These are phyloP conservation scores for Casaregolazyma suthepensis DNA, from an alignment of 1,139 yeast genomes.

Conservation along the genomic window DNA sequence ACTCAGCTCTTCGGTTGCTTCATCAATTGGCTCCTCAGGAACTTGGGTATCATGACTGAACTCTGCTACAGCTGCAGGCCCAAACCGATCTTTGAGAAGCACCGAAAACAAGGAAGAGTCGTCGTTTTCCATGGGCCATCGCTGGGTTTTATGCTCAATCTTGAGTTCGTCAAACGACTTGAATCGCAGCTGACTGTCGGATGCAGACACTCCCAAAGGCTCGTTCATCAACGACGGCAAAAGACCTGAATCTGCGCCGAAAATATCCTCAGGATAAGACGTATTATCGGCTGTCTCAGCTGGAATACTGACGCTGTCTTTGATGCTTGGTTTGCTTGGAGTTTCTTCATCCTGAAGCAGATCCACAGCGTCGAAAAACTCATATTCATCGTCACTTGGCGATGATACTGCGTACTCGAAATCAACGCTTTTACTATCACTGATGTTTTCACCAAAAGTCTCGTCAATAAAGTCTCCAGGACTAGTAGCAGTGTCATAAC, in stretches of 20 bases:
- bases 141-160: neutral
- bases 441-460: neutral
- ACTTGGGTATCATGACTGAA: neutral
- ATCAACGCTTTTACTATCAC: neutral
- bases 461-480: constrained; percentile 7
- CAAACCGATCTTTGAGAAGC: constrained; percentile 11
- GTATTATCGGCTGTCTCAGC: constrained; percentile 10
- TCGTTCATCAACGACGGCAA: neutral
- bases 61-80: neutral
- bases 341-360: neutral
- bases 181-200: constrained; percentile 1
- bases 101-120: constrained; percentile 26
- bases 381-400: neutral
- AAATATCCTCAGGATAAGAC: neutral
- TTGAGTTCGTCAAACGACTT: neutral
- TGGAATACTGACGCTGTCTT: constrained; percentile 11
- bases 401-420: neutral
- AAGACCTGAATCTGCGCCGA: constrained; percentile 3
- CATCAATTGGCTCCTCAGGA: neutral
- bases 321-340: neutral
- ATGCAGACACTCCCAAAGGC: neutral
- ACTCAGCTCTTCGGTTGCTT: neutral
- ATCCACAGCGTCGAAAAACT: neutral
- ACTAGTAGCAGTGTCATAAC: constrained; percentile 6
- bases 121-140: constrained; percentile 28